These are phyloP conservation scores for Bjerkandera adusta DNA, from an alignment of 1,284 basidiomycete species.

Conservation along the genomic window DNA sequence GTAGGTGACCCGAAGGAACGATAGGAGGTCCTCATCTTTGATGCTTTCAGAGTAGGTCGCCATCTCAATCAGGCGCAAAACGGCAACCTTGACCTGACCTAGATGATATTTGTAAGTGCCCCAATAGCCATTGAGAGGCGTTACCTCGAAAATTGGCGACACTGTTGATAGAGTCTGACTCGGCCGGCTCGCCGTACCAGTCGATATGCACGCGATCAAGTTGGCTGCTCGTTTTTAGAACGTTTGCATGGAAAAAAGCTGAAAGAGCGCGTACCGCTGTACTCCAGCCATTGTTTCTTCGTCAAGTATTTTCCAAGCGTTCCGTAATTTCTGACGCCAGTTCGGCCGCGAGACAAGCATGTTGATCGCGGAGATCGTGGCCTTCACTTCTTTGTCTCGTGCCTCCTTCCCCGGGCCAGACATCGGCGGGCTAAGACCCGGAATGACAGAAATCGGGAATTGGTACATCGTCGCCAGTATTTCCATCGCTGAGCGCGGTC, in stretches of 20 bases:
- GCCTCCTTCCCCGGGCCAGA: background rate
- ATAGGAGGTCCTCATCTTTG: conserved; percentile 10
- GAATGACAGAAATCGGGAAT: conserved; percentile 6
- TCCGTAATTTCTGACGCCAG: conserved; percentile 2
- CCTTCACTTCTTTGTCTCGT: conserved; percentile 3
- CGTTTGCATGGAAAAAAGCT: background rate
- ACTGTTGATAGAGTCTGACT: background rate
- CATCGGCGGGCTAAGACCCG: conserved; percentile 1
- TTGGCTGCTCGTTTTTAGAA: no score
- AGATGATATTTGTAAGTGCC: background rate
- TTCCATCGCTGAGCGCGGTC: background rate
- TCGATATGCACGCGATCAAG: background rate
- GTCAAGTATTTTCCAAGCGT: conserved; percentile 5
- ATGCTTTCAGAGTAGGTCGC: conserved; percentile 1
- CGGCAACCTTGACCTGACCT: conserved; percentile 4
- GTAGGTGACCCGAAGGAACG: conserved; percentile 12
- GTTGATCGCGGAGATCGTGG: conserved; percentile 1
- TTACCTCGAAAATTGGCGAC: conserved; percentile 8
- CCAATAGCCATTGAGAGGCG: background rate
- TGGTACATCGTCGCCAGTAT: conserved; percentile 4
- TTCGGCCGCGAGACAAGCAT: conserved; percentile 5
- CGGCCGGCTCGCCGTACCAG: conserved; percentile 2
- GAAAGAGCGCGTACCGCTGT: background rate
- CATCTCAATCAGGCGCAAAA: conserved; percentile 7
- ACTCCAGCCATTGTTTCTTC: background rate